These are phyloP conservation scores for Nitzschia putrida DNA, from an alignment of 108 stramenopile species.

Conservation along the genomic window DNA sequence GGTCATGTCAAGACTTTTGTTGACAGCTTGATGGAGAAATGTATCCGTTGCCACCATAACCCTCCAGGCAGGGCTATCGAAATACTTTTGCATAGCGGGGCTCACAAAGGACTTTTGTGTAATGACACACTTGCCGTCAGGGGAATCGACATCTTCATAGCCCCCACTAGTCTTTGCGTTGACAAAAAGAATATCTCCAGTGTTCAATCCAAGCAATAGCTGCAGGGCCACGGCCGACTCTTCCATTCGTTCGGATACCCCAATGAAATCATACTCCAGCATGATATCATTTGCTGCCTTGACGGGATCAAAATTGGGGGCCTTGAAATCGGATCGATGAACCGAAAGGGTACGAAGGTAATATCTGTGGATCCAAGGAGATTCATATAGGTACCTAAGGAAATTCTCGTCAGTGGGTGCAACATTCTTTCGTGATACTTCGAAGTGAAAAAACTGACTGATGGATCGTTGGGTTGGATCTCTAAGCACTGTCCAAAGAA, in stretches of 20 bases:
- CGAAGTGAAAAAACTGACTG: constrained; percentile 50
- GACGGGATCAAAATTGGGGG: constrained; percentile 4
- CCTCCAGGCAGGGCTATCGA: constrained; percentile 33
- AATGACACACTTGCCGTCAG: constrained; percentile 21
- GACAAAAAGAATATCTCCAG: constrained; percentile 32
- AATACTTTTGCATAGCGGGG: constrained; percentile 25
- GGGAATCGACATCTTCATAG: constrained; percentile 21
- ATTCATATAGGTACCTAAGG: not conserved
- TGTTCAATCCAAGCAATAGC: constrained; percentile 31
- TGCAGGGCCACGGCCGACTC: constrained; percentile 49
- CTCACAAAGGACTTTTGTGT: constrained; percentile 35
- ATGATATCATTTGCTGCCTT: constrained; percentile 26
- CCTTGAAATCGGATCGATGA: not conserved
- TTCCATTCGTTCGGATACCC: constrained; percentile 55
- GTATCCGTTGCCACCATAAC: constrained; percentile 22
- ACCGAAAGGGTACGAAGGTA: constrained; percentile 7
- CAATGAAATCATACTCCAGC: constrained; percentile 53
- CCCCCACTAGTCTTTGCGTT: constrained; percentile 25
- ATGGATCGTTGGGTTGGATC: constrained; percentile 38
- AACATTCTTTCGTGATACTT: constrained; percentile 27
- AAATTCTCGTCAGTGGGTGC: constrained; percentile 48
- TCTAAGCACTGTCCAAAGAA: constrained; percentile 40
- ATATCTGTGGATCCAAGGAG: not conserved
- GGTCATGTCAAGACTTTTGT: constrained; percentile 47
- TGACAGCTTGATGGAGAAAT: constrained; percentile 45